Evolutionary conservation across 192 early-diverging fungal genomes (phyloP), one percentile per base, ranked within the genome.

Genomic region (Kappamyces sp.): DNA sequence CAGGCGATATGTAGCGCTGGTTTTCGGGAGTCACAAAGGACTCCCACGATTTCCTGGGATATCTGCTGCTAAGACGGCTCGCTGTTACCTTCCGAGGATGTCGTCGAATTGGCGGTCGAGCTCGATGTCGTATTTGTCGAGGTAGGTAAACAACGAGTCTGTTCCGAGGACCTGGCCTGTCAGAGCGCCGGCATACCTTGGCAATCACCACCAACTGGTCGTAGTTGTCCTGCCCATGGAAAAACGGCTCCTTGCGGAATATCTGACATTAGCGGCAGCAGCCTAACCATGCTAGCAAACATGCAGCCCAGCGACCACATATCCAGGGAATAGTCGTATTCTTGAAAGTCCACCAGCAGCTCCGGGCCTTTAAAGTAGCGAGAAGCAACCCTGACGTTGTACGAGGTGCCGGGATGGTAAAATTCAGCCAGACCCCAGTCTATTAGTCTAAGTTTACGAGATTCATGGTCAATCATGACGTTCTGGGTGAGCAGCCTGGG

Each of bases 401-500:
- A 98, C 55, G 91, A 88, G 40, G 86, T 91, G 40, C 89, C 92
- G 12, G 94, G 93, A 53, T 98, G 92, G 72, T 99, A 99, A 62
- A 99, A 99, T 71, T 99, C 96, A 40, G 96, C 94, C 60, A 99
- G 72, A 29, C 96, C 96, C 93, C 96, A 99, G 76, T 99, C 96
- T 66, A 98, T 96, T 67, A 98, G 78, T 39, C 94, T 81, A 50
- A 98, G 75, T 80, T 93, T 76, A 59, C 91, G 85, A 67, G 90
- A 88, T 68, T 89, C 88, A 62, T 99, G 94, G 67, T 99, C 96
- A 66, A 99, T 99, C 96, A 99, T 99, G 29, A 99, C 92, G 59
- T 96, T 96, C 74, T 94, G 62, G 45, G 46, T 58, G 50, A 45
- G 15, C 42, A 34, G 51, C 36, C 41, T 43, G 0, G 4, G 49